Conservation (phyloP, 2,329 filamentous ascomycete genomes). For the Verticillium tricorpus region DNA sequence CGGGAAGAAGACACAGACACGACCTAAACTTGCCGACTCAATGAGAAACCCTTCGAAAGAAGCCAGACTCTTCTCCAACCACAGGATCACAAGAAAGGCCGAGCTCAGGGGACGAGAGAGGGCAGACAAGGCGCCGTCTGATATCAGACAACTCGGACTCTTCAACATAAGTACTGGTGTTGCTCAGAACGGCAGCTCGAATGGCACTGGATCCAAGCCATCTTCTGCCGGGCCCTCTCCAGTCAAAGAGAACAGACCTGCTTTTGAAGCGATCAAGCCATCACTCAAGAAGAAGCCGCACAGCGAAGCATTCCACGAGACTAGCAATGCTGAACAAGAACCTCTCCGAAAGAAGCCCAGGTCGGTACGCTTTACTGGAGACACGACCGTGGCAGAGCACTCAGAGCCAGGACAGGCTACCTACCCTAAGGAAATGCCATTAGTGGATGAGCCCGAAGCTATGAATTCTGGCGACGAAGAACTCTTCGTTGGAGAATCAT, state of each 20-base stretch:
- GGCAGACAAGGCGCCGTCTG: slow-evolving; percentile 35
- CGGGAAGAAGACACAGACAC: slow-evolving; percentile 33
- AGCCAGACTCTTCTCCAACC: slow-evolving; percentile 34
- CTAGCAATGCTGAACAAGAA: neutral
- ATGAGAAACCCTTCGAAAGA: slow-evolving; percentile 36
- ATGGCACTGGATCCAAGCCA: neutral
- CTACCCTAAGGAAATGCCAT: slow-evolving; percentile 8
- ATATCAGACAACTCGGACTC: slow-evolving; percentile 21
- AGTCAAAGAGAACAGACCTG: neutral
- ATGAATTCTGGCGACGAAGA: slow-evolving; percentile 1
- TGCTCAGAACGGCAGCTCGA: neutral
- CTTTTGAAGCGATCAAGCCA: neutral
- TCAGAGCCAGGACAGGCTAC: slow-evolving; percentile 10
- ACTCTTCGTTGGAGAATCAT: neutral
- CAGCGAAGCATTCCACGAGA: neutral
- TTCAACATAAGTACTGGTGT: slow-evolving; percentile 21
- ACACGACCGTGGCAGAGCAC: neutral
- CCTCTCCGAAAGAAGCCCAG: slow-evolving; percentile 18
- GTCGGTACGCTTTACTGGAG: slow-evolving; percentile 17
- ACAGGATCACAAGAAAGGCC: slow-evolving; percentile 32
- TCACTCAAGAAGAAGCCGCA: neutral
- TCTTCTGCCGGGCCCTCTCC: neutral
- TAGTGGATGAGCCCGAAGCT: slow-evolving; percentile 19
- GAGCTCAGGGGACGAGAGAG: slow-evolving; percentile 37
- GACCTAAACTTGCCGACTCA: slow-evolving; percentile 28